Base-by-base conservation (phyloP, 768 basidiomycete genomes). In the Boletus barrowsii region DNA sequence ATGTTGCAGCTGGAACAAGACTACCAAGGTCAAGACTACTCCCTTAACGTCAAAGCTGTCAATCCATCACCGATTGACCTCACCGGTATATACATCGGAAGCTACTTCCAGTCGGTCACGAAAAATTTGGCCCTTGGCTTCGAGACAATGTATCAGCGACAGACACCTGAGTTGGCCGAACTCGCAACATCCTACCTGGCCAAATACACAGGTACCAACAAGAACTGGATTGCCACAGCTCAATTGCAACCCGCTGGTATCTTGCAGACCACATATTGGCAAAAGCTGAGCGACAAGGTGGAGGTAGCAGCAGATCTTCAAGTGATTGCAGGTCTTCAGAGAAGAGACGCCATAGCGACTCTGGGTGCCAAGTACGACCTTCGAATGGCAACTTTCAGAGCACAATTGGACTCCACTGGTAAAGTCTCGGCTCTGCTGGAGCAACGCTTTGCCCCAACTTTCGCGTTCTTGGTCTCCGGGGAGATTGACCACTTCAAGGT, bases 401-500 rank as follows among this genome's bases (percentile, higher is more conserved):
- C 94, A 45, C 96, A 98, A 72, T 60, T 98, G 22, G 97, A 98
- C 68, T 93, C 90, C 49, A 88, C 88, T 26, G 95, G 96, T 42
- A 99, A 98, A 73, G 90, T 98, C 29, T 90, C 92, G 44, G 94
- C 95, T 57, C 72, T 95, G 64, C 83, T 98, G 20, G 97, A 99
- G 73, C 96, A 98, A 73, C 83, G 94, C 50, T 93, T 98, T 70
- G 91, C 92, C 13, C 97, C 97, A 5, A 84, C 91, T 10, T 98
- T 99, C 67, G 85, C 93, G 14, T 97, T 99, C 80, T 72, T 95
- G 63, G 85, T 99, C 43, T 83, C 92, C 17, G 97, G 97, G 10
- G 97, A 99, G 79, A 93, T 99, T 62, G 97, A 99, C 72, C 97
- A 99, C 81, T 88, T 93, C 79, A 98, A 95, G 86, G 94, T 92